Percentiles rank a stretch among this genome's conserved stretches.
Conservation (phyloP, 345 rosid species). For the Populus tremula region DNA sequence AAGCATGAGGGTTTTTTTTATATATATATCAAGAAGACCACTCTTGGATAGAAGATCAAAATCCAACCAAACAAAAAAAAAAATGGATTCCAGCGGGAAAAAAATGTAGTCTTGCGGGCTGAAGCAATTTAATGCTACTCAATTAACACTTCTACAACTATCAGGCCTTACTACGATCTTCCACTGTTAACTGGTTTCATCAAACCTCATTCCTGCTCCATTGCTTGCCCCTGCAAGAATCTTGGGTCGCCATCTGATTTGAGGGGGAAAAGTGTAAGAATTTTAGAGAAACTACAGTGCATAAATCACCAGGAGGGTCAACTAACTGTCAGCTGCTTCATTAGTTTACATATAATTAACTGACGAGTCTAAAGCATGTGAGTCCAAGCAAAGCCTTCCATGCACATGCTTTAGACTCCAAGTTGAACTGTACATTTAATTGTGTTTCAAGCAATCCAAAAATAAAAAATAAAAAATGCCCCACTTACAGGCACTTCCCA, state of each 20-base stretch:
- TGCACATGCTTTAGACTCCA: neutral
- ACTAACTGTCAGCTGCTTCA: neutral
- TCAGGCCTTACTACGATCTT: neutral
- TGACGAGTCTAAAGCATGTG: neutral
- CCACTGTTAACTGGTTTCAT: neutral
- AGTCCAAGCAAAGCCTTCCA: neutral
- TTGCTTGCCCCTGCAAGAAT: constrained; percentile 15
- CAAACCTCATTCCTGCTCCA: constrained; percentile 10
- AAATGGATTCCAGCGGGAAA: neutral
- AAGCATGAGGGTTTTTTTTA: neutral
- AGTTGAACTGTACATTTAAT: neutral
- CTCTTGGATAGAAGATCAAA: neutral
- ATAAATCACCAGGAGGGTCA: neutral
- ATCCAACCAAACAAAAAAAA: neutral
- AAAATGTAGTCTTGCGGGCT: neutral
- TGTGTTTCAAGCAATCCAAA: neutral
- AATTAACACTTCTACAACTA: neutral
- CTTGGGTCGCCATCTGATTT: constrained; percentile 12
- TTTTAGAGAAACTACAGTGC: neutral
- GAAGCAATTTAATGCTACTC: neutral
- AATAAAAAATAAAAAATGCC: neutral
- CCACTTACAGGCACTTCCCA: neutral
- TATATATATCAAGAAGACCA: neutral
- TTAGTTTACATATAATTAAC: neutral
- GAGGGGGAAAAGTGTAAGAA: neutral